phyloP scores from a whole-genome alignment of 495 filamentous ascomycete genomes.

The Hyaloscypha bicolor region DNA sequence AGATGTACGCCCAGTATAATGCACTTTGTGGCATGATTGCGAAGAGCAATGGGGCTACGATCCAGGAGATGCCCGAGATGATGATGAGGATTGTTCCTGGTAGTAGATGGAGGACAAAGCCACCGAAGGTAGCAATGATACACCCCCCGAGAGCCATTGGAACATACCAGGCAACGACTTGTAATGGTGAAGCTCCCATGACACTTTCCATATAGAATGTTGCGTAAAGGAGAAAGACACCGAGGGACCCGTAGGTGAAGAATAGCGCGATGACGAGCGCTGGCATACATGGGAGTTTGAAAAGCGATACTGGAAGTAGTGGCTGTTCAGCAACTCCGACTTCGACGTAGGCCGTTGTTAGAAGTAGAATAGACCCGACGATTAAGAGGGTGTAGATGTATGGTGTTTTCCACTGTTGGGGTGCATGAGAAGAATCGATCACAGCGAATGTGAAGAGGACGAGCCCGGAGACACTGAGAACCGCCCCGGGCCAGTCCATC shows the following conservation, averaged over 20 bases:
- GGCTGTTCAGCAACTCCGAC: conserved; percentile 74
- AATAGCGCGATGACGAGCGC: conserved; percentile 69
- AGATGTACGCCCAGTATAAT: conserved; percentile 69
- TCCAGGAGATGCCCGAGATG: conserved; percentile 65
- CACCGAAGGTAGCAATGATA: conserved; percentile 69
- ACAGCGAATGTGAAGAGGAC: conserved; percentile 78
- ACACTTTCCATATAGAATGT: conserved; percentile 74
- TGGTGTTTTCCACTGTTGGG: conserved; percentile 70
- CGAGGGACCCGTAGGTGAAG: conserved; percentile 74
- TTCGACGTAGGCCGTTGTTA: conserved; percentile 69
- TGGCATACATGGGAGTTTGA: conserved; percentile 71
- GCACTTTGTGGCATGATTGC: conserved; percentile 66
- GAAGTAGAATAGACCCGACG: conserved; percentile 58
- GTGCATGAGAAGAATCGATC: conserved; percentile 72
- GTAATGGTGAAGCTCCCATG: conserved; percentile 66
- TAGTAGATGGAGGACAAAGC: conserved; percentile 75
- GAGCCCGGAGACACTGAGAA: conserved; percentile 65
- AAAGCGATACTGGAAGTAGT: conserved; percentile 74
- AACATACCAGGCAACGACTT: conserved; percentile 75
- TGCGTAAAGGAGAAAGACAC: conserved; percentile 76
- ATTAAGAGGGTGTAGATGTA: conserved; percentile 68
- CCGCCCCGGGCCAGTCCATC: conserved; percentile 64
- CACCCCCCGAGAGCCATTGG: conserved; percentile 78
- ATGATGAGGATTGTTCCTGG: conserved; percentile 71
- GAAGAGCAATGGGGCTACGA: conserved; percentile 69